Evolutionary conservation across 2,329 filamentous ascomycete genomes (phyloP).

Genomic region (Didymella segeticola): DNA sequence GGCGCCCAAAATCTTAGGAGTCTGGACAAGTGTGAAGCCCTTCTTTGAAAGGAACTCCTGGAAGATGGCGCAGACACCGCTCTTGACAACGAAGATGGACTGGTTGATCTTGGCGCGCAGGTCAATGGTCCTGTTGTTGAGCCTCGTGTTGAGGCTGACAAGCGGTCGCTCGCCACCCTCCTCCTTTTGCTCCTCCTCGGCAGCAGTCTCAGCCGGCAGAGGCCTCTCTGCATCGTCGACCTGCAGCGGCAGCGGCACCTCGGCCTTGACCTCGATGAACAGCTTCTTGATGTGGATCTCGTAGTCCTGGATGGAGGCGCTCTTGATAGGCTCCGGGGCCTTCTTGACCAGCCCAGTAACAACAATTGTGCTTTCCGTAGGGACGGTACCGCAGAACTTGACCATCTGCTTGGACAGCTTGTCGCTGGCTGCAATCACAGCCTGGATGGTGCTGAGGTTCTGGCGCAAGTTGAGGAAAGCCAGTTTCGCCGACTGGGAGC

Average conservation of each 20-base stretch:
- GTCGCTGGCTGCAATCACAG: slow-evolving; percentile 70
- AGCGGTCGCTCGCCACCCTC: slow-evolving; percentile 67
- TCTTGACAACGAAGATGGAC: slow-evolving; percentile 77
- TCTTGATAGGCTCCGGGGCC: slow-evolving; percentile 87
- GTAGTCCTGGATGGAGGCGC: slow-evolving; percentile 76
- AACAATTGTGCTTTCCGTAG: slow-evolving; percentile 80
- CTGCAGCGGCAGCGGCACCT: slow-evolving; percentile 66
- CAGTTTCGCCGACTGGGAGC: slow-evolving; percentile 89
- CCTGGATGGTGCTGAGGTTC: slow-evolving; percentile 79
- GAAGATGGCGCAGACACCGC: slow-evolving; percentile 73
- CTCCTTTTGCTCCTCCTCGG: slow-evolving; percentile 57
- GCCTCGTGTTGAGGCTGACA: slow-evolving; percentile 81
- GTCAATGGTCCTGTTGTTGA: slow-evolving; percentile 93
- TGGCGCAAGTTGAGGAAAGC: slow-evolving; percentile 86
- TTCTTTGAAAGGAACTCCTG: slow-evolving; percentile 77
- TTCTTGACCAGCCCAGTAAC: slow-evolving; percentile 83
- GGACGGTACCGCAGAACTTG: slow-evolving; percentile 81
- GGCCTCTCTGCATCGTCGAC: slow-evolving; percentile 60
- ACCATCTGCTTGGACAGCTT: slow-evolving; percentile 86
- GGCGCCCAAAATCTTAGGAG: slow-evolving; percentile 86
- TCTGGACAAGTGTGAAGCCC: slow-evolving; percentile 84
- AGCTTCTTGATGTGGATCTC: slow-evolving; percentile 90
- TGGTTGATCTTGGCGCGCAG: slow-evolving; percentile 90
- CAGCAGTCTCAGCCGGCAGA: slow-evolving; percentile 55
- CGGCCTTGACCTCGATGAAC: slow-evolving; percentile 74